Evolutionary conservation across 140 eudicot species (phyloP).

Genomic region (Oenanthe javanica): DNA sequence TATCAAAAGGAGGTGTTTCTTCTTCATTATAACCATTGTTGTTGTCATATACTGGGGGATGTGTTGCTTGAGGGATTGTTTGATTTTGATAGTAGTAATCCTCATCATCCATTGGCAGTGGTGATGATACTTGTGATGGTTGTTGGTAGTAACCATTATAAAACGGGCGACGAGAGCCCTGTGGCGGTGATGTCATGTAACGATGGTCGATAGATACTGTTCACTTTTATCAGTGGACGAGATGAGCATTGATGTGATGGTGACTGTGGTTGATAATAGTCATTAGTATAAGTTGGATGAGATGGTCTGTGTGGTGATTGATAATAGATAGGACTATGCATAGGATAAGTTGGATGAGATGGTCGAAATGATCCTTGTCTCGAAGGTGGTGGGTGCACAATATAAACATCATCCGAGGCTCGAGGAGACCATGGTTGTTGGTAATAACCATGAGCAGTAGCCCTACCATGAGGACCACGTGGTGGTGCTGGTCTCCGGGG

Average conservation of each 20-base stretch:
- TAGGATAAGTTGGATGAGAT: background rate
- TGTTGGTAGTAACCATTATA: slow-evolving; percentile 13
- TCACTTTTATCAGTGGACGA: background rate
- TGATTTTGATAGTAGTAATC: slow-evolving; percentile 8
- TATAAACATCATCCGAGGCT: background rate
- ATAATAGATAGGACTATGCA: background rate
- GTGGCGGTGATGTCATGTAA: background rate
- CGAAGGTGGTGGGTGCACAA: background rate
- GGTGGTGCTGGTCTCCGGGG: background rate
- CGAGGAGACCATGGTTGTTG: background rate
- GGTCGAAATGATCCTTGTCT: background rate
- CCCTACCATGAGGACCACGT: background rate
- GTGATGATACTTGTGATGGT: background rate
- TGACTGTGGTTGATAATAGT: slow-evolving; percentile 1
- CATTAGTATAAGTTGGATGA: background rate
- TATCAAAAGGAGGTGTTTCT: background rate
- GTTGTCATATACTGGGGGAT: background rate
- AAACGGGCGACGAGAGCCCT: background rate
- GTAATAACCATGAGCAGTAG: background rate
- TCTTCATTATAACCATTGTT: background rate
- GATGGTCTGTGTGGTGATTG: background rate
- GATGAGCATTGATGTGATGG: background rate
- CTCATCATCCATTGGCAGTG: background rate
- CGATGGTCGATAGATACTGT: background rate
- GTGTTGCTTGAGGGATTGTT: background rate